Evolutionary conservation across 208 protist genomes (phyloP).

Genomic region (Leishmania guyanensis): DNA sequence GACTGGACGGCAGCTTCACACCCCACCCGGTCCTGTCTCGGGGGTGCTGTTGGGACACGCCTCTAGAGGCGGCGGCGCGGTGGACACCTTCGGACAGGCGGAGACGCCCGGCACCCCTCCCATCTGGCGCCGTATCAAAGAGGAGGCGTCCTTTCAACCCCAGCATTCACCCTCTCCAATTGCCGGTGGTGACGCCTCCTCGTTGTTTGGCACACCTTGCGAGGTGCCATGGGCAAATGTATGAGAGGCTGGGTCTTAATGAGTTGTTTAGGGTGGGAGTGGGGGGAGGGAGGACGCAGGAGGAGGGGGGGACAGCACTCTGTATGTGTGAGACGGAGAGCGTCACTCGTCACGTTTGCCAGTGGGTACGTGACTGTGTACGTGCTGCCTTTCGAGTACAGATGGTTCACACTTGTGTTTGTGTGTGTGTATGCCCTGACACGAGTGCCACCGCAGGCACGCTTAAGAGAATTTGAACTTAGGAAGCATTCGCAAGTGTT

Average conservation of each 20-base stretch:
- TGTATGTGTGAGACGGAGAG: neutral
- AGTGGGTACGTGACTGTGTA: neutral
- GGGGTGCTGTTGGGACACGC: neutral
- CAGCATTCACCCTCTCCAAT: conserved; percentile 18
- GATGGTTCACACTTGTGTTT: neutral
- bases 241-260: neutral
- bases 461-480: neutral
- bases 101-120: conserved; percentile 14
- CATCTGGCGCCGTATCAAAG: conserved; percentile 27
- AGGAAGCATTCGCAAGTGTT: neutral
- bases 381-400: neutral
- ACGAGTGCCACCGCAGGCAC: neutral
- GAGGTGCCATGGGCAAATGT: conserved; percentile 15
- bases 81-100: neutral
- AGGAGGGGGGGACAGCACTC: neutral
- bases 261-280: neutral
- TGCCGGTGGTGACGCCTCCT: conserved; percentile 3
- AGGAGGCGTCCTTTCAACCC: conserved; percentile 15
- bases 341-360: neutral
- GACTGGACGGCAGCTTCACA: neutral
- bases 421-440: neutral
- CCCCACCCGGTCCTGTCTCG: neutral
- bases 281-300: neutral
- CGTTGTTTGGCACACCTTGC: conserved; percentile 21
- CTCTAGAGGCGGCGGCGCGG: neutral